Conservation (phyloP, 2,329 filamentous ascomycete genomes). For the Elsinoe arachidis region DNA sequence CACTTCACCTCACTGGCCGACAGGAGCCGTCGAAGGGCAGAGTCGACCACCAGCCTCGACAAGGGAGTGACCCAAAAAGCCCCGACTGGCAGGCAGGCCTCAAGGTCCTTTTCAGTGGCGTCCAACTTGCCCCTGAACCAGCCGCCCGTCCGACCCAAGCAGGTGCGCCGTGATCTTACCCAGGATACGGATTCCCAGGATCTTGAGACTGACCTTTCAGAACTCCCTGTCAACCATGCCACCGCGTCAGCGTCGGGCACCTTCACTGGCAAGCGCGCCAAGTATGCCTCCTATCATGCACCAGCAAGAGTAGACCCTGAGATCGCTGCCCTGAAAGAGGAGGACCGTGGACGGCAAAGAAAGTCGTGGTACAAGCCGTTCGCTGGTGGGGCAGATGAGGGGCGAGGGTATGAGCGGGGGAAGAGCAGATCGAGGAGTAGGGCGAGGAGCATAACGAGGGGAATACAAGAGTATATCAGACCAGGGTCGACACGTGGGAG, state of each 20-base stretch:
- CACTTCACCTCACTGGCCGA: slow-evolving; percentile 21
- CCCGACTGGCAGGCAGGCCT: slow-evolving; percentile 10
- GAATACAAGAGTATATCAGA: slow-evolving; percentile 11
- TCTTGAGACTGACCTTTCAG: slow-evolving; percentile 34
- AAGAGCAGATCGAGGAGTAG: slow-evolving; percentile 24
- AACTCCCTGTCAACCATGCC: slow-evolving; percentile 31
- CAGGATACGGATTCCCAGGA: slow-evolving; percentile 32
- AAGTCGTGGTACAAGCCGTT: slow-evolving; percentile 26
- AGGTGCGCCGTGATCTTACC: slow-evolving; percentile 20
- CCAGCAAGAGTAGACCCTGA: slow-evolving; percentile 12
- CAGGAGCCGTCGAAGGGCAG: slow-evolving; percentile 7
- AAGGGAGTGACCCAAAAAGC: slow-evolving; percentile 6
- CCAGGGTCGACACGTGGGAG: slow-evolving; percentile 8
- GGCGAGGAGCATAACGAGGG: slow-evolving; percentile 16
- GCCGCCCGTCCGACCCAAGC: slow-evolving; percentile 14
- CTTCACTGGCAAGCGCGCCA: slow-evolving; percentile 32
- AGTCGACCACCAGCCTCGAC: slow-evolving; percentile 8
- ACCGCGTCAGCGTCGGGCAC: slow-evolving; percentile 36
- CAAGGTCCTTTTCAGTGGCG: slow-evolving; percentile 11
- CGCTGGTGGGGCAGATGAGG: slow-evolving; percentile 36
- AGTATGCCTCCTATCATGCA: slow-evolving; percentile 30
- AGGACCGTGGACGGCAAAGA: slow-evolving; percentile 8
- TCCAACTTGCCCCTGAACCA: slow-evolving; percentile 6
- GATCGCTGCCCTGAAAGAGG: slow-evolving; percentile 1
- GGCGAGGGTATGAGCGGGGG: slow-evolving; percentile 22